These are phyloP conservation scores for Babjeviella inositovora DNA, from an alignment of 805 yeast species.

Conservation along the genomic window DNA sequence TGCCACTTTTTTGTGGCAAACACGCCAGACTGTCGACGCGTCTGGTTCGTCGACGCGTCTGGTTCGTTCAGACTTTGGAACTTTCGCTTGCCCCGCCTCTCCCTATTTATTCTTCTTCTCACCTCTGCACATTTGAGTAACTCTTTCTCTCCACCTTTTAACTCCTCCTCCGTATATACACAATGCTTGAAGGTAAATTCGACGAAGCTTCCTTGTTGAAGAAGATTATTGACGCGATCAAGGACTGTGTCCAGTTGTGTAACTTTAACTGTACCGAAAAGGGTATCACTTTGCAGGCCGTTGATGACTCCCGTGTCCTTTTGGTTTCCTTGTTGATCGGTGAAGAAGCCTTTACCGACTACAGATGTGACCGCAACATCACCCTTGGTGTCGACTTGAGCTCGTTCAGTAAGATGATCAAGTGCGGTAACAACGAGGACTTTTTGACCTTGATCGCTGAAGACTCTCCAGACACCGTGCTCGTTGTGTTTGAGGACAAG, in stretches of 20 bases:
- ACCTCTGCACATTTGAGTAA: too few relatives aligned
- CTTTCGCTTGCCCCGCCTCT: too few relatives aligned
- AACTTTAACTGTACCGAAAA: slow-evolving; percentile 93
- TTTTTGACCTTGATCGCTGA: slow-evolving; percentile 81
- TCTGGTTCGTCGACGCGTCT: too few relatives aligned
- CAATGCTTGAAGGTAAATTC: slow-evolving; percentile 94
- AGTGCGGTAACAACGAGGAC: slow-evolving; percentile 84
- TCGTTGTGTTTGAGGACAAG: slow-evolving; percentile 80
- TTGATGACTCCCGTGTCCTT: slow-evolving; percentile 92
- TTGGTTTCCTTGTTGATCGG: slow-evolving; percentile 81
- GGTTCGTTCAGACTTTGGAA: too few relatives aligned
- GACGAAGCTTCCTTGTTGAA: slow-evolving; percentile 85
- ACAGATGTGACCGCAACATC: slow-evolving; percentile 89
- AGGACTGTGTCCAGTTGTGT: slow-evolving; percentile 88
- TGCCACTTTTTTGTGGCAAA: too few relatives aligned
- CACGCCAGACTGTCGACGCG: too few relatives aligned
- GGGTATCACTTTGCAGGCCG: slow-evolving; percentile 94
- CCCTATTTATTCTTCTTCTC: too few relatives aligned
- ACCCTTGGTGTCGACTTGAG: slow-evolving; percentile 85
- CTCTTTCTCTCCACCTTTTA: too few relatives aligned
- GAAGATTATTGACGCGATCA: slow-evolving; percentile 85
- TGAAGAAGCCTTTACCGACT: slow-evolving; percentile 74
- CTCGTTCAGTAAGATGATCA: slow-evolving; percentile 76
- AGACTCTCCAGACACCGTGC: slow-evolving; percentile 56
- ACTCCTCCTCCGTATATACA: too few relatives aligned